phyloP scores from a whole-genome alignment of 129 eudicot species.

The Chrysanthemum makinoi region DNA sequence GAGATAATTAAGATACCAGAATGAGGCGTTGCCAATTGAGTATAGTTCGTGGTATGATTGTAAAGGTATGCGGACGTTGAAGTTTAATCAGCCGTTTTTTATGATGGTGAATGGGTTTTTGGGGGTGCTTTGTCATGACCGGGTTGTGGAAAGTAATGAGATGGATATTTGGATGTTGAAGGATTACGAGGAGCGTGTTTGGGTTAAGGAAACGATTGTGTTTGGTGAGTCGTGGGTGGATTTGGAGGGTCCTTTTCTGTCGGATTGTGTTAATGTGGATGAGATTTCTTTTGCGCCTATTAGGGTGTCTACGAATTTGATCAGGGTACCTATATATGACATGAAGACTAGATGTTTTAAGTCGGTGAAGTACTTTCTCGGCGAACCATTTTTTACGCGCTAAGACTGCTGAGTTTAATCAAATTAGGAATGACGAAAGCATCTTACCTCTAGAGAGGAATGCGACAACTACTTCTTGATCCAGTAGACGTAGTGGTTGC shows the following conservation, averaged over 20 bases:
- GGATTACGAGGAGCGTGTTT: neutral
- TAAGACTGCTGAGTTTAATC: neutral
- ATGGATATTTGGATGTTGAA: neutral
- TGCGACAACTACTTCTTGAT: neutral
- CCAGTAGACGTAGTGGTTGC: neutral
- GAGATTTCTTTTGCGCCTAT: neutral
- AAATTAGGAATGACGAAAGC: neutral
- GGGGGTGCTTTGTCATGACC: conserved; percentile 1
- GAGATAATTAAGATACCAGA: neutral
- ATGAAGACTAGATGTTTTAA: neutral
- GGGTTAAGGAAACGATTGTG: neutral
- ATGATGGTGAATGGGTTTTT: neutral
- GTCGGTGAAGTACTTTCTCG: neutral
- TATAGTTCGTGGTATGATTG: neutral
- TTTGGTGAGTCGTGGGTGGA: neutral
- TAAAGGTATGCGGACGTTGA: neutral
- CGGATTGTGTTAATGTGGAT: neutral
- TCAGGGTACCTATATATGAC: neutral
- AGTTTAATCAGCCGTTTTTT: neutral
- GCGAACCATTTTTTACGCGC: neutral
- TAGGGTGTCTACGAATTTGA: neutral
- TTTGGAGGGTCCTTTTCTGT: neutral
- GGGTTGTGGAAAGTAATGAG: neutral
- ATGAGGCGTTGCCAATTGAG: neutral
- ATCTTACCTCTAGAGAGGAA: neutral